Percentiles rank a stretch among this genome's conserved stretches.
Evolutionary conservation across 1,139 yeast species (phyloP).

Genomic region (Yamadazyma blattariae): DNA sequence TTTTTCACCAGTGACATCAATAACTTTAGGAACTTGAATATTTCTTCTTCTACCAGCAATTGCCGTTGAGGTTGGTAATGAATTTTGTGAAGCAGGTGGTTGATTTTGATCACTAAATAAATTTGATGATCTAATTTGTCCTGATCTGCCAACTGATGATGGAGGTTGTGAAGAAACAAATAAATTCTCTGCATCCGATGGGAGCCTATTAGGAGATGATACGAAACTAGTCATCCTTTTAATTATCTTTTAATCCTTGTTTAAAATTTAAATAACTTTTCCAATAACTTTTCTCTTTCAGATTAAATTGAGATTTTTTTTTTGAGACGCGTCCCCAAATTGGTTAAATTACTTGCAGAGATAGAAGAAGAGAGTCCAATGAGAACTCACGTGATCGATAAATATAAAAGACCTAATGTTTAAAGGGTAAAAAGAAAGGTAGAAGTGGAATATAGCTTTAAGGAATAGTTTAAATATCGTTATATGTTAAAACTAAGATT

Average conservation of each 20-base stretch:
- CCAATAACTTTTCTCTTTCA: neutral
- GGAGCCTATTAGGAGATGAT: conserved; percentile 45
- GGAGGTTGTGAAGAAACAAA: conserved; percentile 45
- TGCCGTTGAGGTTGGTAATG: conserved; percentile 16
- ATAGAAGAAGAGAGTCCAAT: neutral
- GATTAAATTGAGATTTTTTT: neutral
- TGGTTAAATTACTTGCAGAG: conserved; percentile 7
- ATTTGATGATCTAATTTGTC: conserved; percentile 19
- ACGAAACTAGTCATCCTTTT: conserved; percentile 46
- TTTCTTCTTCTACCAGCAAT: conserved; percentile 48
- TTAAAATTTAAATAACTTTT: neutral
- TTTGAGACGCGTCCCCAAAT: conserved; percentile 3
- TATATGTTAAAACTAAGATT: neutral
- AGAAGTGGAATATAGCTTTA: too few species aligned
- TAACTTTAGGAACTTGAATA: conserved; percentile 77
- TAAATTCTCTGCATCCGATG: conserved; percentile 46
- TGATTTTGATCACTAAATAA: conserved; percentile 18
- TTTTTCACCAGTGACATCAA: conserved; percentile 89
- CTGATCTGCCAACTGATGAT: conserved; percentile 42
- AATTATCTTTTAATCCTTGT: too few species aligned
- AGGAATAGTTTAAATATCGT: too few species aligned
- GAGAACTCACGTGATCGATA: too few species aligned
- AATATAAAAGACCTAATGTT: too few species aligned
- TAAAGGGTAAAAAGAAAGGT: too few species aligned
- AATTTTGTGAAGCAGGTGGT: conserved; percentile 13